phyloP scores from a whole-genome alignment of 176 grass and related monocot species.

The Paspalum notatum region DNA sequence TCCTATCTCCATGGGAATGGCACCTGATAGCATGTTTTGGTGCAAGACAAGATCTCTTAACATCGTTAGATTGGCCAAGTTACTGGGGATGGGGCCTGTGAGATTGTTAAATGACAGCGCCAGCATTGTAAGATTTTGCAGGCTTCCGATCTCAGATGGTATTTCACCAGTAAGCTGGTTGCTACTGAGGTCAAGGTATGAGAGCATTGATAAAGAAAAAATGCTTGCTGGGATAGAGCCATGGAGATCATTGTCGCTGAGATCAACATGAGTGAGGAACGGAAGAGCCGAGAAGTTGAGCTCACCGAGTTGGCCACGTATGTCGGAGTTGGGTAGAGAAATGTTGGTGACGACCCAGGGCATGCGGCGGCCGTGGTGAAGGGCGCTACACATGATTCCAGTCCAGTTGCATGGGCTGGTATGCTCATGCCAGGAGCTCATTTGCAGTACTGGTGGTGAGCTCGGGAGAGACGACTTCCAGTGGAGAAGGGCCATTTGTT shows the following conservation, averaged over 20 bases:
- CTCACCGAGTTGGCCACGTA: constrained; percentile 22
- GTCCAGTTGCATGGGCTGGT: constrained; percentile 37
- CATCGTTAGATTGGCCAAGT: not conserved
- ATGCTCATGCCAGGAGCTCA: not conserved
- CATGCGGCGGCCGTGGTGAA: not conserved
- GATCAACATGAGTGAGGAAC: constrained; percentile 5
- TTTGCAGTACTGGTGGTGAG: not conserved
- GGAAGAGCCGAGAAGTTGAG: constrained; percentile 31
- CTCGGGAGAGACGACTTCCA: not conserved
- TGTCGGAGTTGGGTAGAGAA: not conserved
- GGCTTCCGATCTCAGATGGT: not conserved
- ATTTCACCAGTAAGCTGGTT: not conserved
- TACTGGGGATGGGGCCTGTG: constrained; percentile 28
- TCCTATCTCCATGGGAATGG: constrained; percentile 24
- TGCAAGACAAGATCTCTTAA: not conserved
- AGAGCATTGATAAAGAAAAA: not conserved
- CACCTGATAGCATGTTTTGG: not conserved
- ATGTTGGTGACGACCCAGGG: not conserved
- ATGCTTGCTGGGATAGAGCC: constrained; percentile 19
- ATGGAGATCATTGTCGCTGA: constrained; percentile 24
- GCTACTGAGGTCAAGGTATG: not conserved
- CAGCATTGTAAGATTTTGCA: not conserved
- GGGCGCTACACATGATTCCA: not conserved
- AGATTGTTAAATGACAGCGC: not conserved
- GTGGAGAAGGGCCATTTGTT: not conserved